Percentiles rank a stretch among this genome's conserved stretches.
Conservation (phyloP, 1,284 basidiomycete genomes). For the Austroboletus novae-zelandiae region DNA sequence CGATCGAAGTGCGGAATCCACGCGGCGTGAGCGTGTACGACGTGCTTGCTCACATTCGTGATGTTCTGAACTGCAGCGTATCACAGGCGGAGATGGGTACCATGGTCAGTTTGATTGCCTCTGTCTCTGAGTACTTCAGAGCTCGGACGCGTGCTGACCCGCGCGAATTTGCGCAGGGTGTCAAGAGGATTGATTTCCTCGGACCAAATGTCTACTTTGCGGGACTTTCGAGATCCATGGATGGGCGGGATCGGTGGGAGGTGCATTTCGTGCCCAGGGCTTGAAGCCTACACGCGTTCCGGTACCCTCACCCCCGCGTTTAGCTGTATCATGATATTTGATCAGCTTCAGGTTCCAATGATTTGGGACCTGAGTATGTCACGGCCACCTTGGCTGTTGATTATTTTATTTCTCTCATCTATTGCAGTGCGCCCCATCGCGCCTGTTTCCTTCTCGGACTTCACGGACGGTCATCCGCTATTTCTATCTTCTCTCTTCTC, state of each 20-base stretch:
- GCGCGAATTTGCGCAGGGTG: slow-evolving; percentile 34
- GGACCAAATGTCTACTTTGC: slow-evolving; percentile 31
- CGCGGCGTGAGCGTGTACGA: slow-evolving; percentile 29
- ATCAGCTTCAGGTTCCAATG: slow-evolving; percentile 10
- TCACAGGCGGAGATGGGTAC: slow-evolving; percentile 24
- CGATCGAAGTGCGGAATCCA: slow-evolving; percentile 31
- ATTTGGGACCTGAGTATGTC: slow-evolving; percentile 14
- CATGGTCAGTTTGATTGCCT: slow-evolving; percentile 20
- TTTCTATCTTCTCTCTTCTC: neutral
- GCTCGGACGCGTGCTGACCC: slow-evolving; percentile 28
- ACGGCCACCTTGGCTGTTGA: slow-evolving; percentile 2
- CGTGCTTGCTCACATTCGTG: slow-evolving; percentile 27
- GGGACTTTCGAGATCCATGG: slow-evolving; percentile 20
- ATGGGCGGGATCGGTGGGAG: slow-evolving; percentile 27
- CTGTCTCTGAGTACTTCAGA: slow-evolving; percentile 30
- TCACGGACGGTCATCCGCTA: slow-evolving; percentile 13
- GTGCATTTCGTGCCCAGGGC: slow-evolving; percentile 15
- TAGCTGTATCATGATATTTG: slow-evolving; percentile 9
- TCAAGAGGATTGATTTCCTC: slow-evolving; percentile 35
- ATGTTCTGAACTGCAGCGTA: slow-evolving; percentile 27
- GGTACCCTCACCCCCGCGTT: neutral
- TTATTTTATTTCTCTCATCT: neutral
- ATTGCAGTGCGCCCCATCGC: slow-evolving; percentile 3
- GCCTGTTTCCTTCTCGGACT: slow-evolving; percentile 8
- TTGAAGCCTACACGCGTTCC: slow-evolving; percentile 2